phyloP scores from a whole-genome alignment of 768 basidiomycete genomes.

The Tylopilus sp. region DNA sequence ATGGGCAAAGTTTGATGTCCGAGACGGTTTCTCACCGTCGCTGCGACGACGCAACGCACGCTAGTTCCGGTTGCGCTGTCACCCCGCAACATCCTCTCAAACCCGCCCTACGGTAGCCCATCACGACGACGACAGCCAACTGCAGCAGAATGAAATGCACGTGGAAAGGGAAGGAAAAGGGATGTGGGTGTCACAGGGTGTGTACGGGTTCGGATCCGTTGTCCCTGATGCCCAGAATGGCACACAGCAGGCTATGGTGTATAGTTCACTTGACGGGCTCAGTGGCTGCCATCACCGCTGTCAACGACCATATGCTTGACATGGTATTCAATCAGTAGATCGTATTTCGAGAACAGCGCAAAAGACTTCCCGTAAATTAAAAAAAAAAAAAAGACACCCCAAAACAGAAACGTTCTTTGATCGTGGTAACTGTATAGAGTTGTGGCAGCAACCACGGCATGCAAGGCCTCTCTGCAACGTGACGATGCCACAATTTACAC shows the following conservation, averaged over 20 bases:
- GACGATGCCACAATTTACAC: neutral
- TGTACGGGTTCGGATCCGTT: constrained; percentile 13
- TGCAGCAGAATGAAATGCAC: constrained; percentile 12
- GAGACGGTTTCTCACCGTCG: neutral
- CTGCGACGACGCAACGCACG: neutral
- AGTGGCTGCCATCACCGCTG: constrained; percentile 9
- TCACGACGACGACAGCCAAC: neutral
- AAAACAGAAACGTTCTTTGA: constrained; percentile 2
- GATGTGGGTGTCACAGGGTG: neutral
- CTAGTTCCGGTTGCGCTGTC: neutral
- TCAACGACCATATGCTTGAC: constrained; percentile 3
- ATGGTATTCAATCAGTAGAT: constrained; percentile 15
- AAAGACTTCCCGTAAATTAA: neutral
- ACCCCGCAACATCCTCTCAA: neutral
- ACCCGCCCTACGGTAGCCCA: neutral
- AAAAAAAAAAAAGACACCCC: neutral
- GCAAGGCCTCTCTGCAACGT: neutral
- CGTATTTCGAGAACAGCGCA: neutral
- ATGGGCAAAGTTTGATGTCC: constrained; percentile 7
- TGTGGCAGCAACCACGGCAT: neutral
- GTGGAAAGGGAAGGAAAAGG: constrained; percentile 3
- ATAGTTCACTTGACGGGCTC: neutral
- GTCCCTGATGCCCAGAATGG: neutral
- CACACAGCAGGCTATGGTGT: too few species aligned
- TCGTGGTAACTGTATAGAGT: constrained; percentile 4